Evolutionary conservation across 352 stramenopile species (phyloP), one percentile per base, ranked within the genome.

Genomic region (Blastocystis sp.): DNA sequence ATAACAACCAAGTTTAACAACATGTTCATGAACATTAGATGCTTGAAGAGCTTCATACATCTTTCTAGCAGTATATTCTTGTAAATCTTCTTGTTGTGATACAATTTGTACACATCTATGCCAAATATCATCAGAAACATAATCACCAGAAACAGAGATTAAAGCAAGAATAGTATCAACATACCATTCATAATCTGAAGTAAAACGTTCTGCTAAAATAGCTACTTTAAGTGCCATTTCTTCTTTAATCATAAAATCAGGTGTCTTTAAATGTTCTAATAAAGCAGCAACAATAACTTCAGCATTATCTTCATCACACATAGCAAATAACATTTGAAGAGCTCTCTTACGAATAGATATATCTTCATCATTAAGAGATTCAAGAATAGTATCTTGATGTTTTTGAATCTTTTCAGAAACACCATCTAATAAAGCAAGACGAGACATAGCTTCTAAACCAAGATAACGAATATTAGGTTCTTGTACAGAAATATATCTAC

Each of bases 31-130:
- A 48, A 88, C 86, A 43, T 81, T 80, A 54, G 80, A 78, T 19
- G 82, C 78, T 69, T 90, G 84, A 40, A 93, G 77, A n/a, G 80
- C 79, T 13, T 86, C 79, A 67, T 94, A 91, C 69, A 95, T 78
- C 46, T 88, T 86, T 49, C 87, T 74, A 3, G 82, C 81, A 0
- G 86, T 86, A 72, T 95, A 95, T 25, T 77, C 73, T 65, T 94
- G 84, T 36, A 95, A 64, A 58, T 92, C 81, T 34, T 88, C 83
- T 59, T 94, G 86, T 76, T 95, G 95, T 16, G 86, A 95, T 24
- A 96, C 82, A 70, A 97, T 94, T 71, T 96, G 86, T 28, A 97
- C 86, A n/a, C 94, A 84, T 41, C 88, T 82, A 70, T 94, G 84
- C 89, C 88, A 96, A 31, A 95, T 90, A 43, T 88, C 78, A 46